phyloP scores from a whole-genome alignment of 1,284 basidiomycete species.

The Pisolithus thermaeus region DNA sequence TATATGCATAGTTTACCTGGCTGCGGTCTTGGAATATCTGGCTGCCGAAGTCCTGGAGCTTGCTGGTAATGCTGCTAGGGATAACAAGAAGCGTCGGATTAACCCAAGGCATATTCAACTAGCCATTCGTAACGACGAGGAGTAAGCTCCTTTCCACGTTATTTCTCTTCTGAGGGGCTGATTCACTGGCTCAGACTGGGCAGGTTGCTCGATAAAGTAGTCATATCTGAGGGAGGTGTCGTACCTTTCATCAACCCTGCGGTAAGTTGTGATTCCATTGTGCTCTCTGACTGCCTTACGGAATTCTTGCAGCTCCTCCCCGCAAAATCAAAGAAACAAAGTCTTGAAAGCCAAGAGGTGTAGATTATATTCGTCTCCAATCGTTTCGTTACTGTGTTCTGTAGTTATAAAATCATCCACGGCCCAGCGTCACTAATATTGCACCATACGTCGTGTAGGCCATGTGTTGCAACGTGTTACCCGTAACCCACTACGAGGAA shows the following conservation, averaged over 20 bases:
- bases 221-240: slow-evolving; percentile 91
- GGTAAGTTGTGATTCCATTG: slow-evolving; percentile 10
- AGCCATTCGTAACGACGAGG: slow-evolving; percentile 84
- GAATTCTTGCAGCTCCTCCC: slow-evolving; percentile 21
- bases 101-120: slow-evolving; percentile 87
- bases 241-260: slow-evolving; percentile 51
- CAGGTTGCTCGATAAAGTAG: slow-evolving; percentile 72
- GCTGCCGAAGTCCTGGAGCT: slow-evolving; percentile 74
- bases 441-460: background rate
- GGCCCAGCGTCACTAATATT: background rate
- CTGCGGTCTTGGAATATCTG: slow-evolving; percentile 68
- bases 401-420: background rate
- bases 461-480: background rate
- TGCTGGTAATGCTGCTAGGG: slow-evolving; percentile 64
- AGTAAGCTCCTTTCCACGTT: slow-evolving; percentile 37
- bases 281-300: background rate
- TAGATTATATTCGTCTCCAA: slow-evolving; percentile 9
- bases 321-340: slow-evolving; percentile 27
- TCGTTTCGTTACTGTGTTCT: background rate
- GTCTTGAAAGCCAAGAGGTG: slow-evolving; percentile 28
- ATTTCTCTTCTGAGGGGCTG: background rate
- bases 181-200: slow-evolving; percentile 41
- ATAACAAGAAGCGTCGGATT: slow-evolving; percentile 80
- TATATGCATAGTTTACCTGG: slow-evolving; percentile 55
- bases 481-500: background rate